A percentile compares a stretch with the other conserved stretches of the same genome.
These are phyloP conservation scores for Oropetium thomaeum DNA, from an alignment of 176 grass and related monocot species.

Conservation along the genomic window DNA sequence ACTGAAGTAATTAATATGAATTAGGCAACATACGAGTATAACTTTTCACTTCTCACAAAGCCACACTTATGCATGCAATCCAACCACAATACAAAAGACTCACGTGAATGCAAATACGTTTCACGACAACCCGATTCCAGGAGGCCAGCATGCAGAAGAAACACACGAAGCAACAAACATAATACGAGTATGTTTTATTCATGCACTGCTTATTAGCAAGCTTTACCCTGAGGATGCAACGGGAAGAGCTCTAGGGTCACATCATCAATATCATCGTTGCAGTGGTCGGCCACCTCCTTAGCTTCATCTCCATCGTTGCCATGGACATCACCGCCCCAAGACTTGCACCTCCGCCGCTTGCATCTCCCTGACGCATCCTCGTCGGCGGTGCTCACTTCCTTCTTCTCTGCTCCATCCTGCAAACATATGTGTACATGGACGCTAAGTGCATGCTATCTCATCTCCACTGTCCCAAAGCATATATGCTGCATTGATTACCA, in stretches of 20 bases:
- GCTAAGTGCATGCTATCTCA: neutral
- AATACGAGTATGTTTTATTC: neutral
- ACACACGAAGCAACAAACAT: neutral
- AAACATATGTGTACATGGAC: neutral
- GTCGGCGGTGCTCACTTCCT: slow-evolving; percentile 13
- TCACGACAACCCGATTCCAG: slow-evolving; percentile 4
- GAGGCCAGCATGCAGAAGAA: neutral
- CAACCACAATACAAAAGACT: neutral
- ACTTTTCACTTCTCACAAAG: neutral
- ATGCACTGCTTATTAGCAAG: neutral
- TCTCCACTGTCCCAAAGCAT: neutral
- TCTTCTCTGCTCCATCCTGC: slow-evolving; percentile 23
- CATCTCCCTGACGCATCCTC: slow-evolving; percentile 8
- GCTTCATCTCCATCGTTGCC: neutral
- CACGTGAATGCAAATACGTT: neutral
- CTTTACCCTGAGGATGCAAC: slow-evolving; percentile 67
- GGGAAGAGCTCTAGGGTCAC: slow-evolving; percentile 88
- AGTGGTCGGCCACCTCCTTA: slow-evolving; percentile 5
- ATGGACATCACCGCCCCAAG: slow-evolving; percentile 15
- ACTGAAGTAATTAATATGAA: neutral
- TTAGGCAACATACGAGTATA: neutral
- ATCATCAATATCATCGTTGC: neutral
- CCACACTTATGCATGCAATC: neutral
- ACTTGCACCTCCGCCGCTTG: slow-evolving; percentile 59
- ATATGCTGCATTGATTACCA: neutral